phyloP scores from a whole-genome alignment of 2,329 filamentous ascomycete species.

The Colletotrichum gigasporum region DNA sequence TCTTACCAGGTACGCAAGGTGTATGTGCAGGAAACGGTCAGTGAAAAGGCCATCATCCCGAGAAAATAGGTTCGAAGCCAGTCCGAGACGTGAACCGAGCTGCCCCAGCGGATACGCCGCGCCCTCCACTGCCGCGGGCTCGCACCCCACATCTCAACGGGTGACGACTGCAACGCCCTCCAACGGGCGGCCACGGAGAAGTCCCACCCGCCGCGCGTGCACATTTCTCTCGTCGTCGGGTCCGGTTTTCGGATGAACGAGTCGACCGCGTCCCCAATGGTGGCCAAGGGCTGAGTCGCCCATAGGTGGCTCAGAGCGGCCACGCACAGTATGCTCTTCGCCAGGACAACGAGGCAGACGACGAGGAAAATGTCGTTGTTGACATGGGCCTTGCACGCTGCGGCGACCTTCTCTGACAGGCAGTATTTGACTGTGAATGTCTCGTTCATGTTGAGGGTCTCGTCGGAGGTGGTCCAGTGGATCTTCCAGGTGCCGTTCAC shows the following conservation, averaged over 20 bases:
- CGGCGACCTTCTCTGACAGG: neutral
- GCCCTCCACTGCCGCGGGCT: neutral
- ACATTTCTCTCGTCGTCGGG: neutral
- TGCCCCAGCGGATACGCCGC: neutral
- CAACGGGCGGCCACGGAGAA: neutral
- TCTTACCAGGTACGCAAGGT: too few relatives aligned
- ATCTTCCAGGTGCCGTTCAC: neutral
- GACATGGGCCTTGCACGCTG: neutral
- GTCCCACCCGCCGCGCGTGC: neutral
- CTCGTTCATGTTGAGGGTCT: neutral
- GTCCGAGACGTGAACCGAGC: neutral
- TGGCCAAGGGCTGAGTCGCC: neutral
- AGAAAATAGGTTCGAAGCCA: neutral
- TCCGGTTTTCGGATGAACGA: slow-evolving; percentile 1
- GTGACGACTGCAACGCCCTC: neutral
- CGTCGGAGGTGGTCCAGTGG: neutral
- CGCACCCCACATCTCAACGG: neutral
- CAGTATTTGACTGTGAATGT: slow-evolving; percentile 1
- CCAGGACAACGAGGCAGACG: neutral
- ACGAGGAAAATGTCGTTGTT: neutral
- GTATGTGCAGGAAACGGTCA: too few relatives aligned
- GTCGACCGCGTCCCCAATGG: slow-evolving; percentile 6
- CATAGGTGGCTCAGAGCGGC: neutral
- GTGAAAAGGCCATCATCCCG: neutral
- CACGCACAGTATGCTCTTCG: neutral